Evolutionary conservation across 2,329 filamentous ascomycete genomes (phyloP), one percentile per base, ranked within the genome.

Genomic region (Penicillium sumatraense): DNA sequence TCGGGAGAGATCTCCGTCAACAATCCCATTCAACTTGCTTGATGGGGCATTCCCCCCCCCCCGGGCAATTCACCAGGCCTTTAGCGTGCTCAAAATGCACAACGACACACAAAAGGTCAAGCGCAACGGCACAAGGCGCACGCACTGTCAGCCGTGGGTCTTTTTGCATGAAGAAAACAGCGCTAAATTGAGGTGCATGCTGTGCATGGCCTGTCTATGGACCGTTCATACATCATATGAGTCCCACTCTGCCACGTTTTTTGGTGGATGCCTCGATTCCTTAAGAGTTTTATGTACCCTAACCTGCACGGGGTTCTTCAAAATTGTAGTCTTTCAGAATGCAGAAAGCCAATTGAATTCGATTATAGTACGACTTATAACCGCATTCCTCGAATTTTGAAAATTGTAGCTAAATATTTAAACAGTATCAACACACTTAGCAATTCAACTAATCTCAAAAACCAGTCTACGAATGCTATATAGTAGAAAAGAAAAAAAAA

Each of bases 191-290:
- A 33, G 31, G 13, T 33, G 31, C 31, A 33, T 33, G 31, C n/a
- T n/a, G n/a, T n/a, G n/a, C n/a, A n/a, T n/a, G n/a, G n/a, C n/a
- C n/a, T n/a, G 10, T 14, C 31, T 3, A 33, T 33, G 31, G 11
- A 33, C 31, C 31, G 31, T 33, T 13, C 31, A 29, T 29, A 29
- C 31, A 33, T 80, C 38, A 23, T 35, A 38, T 20, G n/a, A 24
- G 40, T 42, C 23, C 40, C 21, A 42, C 40, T 18, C 20, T 24
- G 40, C 40, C 40, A 42, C 40, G 40, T 26, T 42, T 26, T 42
- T 26, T 16, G 10, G 35, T 38, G 18, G n/a, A 16, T 38, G 3
- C 35, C 10, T 18, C 18, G 23, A 9, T 5, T 21, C 18, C 14
- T 10, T 4, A 14, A 40, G 23, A 18, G 36, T 40, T 35, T 8